Base-by-base conservation (phyloP, 257 asterid genomes). In the Solanum habrochaites region DNA sequence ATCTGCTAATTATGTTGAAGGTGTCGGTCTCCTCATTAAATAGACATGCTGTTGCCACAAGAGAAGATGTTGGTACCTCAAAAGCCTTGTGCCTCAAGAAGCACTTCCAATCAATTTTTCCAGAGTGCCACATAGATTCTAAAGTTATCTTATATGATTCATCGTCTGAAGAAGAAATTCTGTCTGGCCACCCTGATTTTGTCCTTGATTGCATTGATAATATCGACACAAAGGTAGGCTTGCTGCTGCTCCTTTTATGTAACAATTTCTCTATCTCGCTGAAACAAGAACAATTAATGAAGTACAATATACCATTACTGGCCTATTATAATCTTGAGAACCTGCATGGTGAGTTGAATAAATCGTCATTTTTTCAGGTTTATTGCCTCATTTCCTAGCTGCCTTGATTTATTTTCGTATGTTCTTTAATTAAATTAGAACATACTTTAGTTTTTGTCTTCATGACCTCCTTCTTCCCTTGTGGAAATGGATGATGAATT, bases 41-140 rank as follows among this genome's bases (percentile, higher is more conserved):
- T 93, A 93, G 99, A 88, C 99, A 97, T 91, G 98, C 98, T 87
- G 98, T 94, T 88, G 99, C 98, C 8, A 95, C 98, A 58, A 95
- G 99, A 86, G 96, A 93, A 90, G 99, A 97, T 90, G 99, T 97
- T 81, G 99, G 99, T 88, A 95, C 92, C 74, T 90, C 99, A 0
- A 97, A 97, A 89, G 96, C 99, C 89, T 84, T 93, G 71, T 97
- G 99, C 91, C 94, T 95, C 87, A 93, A 94, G 94, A 97, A 93
- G 88, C 99, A 95, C 90, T 95, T 97, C 89, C 90, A 87, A 49
- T 89, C 90, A 86, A 97, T 97, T 90, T 97, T 94, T 87, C 99
- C 98, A 1, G 98, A 97, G 91, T 95, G 98, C 93, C 94, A 90
- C 67, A 90, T 97, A 11, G 98, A 97, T 87, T 98, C 99, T 5